Evolutionary conservation across 176 grass and related monocot species (phyloP).

Genomic region (Triticum timopheevii): DNA sequence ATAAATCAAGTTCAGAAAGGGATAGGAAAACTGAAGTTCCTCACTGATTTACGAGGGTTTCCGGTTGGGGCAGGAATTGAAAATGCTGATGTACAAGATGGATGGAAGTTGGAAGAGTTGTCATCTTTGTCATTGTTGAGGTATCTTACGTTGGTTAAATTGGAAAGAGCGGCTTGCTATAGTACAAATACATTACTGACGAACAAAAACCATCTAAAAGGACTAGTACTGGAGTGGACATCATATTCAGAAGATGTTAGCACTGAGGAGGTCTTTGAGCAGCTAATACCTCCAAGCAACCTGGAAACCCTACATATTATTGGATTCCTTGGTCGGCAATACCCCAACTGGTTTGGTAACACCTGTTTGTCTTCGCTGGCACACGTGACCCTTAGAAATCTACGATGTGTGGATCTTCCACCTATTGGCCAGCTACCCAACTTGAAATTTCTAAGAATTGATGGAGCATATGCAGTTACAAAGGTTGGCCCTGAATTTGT

Average conservation of each 20-base stretch:
- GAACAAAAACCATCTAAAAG: slow-evolving; percentile 7
- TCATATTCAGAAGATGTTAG: neutral
- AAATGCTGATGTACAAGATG: neutral
- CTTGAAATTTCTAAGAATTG: neutral
- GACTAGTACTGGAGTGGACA: neutral
- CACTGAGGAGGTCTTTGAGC: no score
- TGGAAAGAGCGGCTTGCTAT: neutral
- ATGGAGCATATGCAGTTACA: neutral
- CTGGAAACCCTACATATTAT: no score
- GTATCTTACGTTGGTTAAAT: neutral
- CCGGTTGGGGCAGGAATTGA: neutral
- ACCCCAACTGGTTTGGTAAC: no score
- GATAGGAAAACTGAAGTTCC: neutral
- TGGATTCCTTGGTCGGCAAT: no score
- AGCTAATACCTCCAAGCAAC: no score
- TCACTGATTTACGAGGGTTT: neutral
- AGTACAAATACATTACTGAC: neutral
- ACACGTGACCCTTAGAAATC: no score
- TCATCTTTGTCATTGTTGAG: neutral
- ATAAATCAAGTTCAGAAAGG: slow-evolving; percentile 32
- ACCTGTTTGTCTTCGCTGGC: no score
- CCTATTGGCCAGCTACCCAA: neutral
- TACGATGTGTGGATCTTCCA: neutral
- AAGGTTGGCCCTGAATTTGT: neutral
- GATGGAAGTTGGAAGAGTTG: slow-evolving; percentile 28